phyloP scores from a whole-genome alignment of 768 basidiomycete species.

The Glaciozyma antarctica region DNA sequence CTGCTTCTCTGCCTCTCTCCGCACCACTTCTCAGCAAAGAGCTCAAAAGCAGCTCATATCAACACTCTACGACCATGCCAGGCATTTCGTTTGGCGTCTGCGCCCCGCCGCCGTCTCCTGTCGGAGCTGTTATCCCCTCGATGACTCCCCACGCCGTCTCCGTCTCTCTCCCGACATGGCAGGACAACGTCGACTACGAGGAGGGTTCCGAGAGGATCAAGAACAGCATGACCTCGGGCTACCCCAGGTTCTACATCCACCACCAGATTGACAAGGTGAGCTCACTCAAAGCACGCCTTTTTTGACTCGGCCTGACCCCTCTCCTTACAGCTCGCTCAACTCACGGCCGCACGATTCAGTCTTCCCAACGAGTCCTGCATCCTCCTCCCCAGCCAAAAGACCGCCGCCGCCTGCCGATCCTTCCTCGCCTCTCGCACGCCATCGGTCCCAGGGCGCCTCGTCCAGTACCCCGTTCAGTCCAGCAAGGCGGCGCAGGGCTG shows the following conservation, averaged over 20 bases:
- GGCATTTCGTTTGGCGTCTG: conserved; percentile 3
- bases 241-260: conserved; percentile 92
- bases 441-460: conserved; percentile 57
- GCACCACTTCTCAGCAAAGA: too few species aligned
- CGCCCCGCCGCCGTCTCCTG: conserved; percentile 17
- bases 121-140: conserved; percentile 33
- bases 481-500: conserved; percentile 26
- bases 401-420: conserved; percentile 59
- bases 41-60: neutral
- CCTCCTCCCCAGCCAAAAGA: conserved; percentile 66
- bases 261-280: conserved; percentile 69
- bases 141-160: conserved; percentile 72
- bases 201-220: conserved; percentile 72
- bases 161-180: conserved; percentile 88
- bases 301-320: neutral
- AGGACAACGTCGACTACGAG: conserved; percentile 83
- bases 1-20: too few species aligned
- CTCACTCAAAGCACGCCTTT: neutral
- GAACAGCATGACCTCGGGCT: conserved; percentile 73
- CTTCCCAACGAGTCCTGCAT: conserved; percentile 61
- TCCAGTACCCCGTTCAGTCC: conserved; percentile 55
- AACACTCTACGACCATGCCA: neutral
- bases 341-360: conserved; percentile 73
- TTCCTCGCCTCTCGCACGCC: conserved; percentile 53
- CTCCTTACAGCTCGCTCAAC: conserved; percentile 56